phyloP scores from a whole-genome alignment of 1,284 basidiomycete species.

The Butyriboletus appendiculatus region DNA sequence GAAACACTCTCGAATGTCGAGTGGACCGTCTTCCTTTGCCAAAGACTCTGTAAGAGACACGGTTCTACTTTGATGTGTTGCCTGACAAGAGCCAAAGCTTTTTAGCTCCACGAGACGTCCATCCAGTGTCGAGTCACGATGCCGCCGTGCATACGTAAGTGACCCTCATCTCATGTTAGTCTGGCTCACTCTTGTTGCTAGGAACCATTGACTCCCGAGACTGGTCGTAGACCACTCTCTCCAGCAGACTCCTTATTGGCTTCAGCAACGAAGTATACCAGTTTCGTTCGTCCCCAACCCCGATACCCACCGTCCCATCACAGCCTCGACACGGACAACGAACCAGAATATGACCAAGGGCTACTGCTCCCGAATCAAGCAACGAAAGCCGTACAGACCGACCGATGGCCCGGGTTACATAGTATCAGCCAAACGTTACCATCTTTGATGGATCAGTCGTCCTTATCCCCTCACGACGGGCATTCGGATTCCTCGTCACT shows the following conservation, averaged over 20 bases:
- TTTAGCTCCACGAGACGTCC: slow-evolving; percentile 29
- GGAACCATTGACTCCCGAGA: slow-evolving; percentile 66
- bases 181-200: slow-evolving; percentile 27
- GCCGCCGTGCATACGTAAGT: slow-evolving; percentile 44
- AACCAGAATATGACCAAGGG: slow-evolving; percentile 38
- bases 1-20: slow-evolving; percentile 42
- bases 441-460: slow-evolving; percentile 44
- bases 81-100: slow-evolving; percentile 21
- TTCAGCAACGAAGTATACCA: slow-evolving; percentile 44
- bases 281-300: slow-evolving; percentile 41
- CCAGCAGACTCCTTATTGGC: slow-evolving; percentile 51
- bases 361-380: slow-evolving; percentile 42
- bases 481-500: slow-evolving; percentile 71
- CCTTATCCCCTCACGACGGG: slow-evolving; percentile 53
- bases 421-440: slow-evolving; percentile 36
- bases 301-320: slow-evolving; percentile 41
- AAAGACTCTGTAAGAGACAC: slow-evolving; percentile 38
- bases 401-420: slow-evolving; percentile 40
- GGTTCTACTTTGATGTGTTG: slow-evolving; percentile 1
- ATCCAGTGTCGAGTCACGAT: slow-evolving; percentile 38
- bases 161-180: not conserved
- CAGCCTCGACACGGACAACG: slow-evolving; percentile 51
- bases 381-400: slow-evolving; percentile 77
- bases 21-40: slow-evolving; percentile 41
- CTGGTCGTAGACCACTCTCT: slow-evolving; percentile 54